Conservation (phyloP, 73 alveolate species). For the Tetrahymena malaccensis region DNA sequence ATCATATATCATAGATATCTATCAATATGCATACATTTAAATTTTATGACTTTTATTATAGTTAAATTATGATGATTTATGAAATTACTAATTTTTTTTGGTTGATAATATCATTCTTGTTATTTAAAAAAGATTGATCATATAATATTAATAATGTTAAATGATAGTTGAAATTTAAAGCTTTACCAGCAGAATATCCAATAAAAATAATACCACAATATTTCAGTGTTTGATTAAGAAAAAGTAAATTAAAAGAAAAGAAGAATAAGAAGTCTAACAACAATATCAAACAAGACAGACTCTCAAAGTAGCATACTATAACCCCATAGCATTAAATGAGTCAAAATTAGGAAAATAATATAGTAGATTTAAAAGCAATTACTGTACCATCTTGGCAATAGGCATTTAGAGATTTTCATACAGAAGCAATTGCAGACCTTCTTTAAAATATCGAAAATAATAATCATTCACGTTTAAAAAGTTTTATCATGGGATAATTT, state of each 20-base stretch:
- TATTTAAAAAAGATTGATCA: background rate
- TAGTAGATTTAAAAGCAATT: background rate
- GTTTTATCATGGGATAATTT: background rate
- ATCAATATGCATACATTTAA: too few species aligned
- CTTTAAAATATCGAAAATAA: background rate
- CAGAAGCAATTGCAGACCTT: background rate
- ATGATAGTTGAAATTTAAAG: background rate
- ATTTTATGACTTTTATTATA: background rate
- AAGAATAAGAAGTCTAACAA: background rate
- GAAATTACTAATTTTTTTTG: background rate
- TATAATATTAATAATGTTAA: background rate
- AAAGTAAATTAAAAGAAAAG: background rate
- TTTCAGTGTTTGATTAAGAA: background rate
- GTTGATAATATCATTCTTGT: background rate
- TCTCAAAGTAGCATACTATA: background rate
- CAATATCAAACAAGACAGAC: background rate
- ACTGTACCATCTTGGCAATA: background rate
- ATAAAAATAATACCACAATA: background rate
- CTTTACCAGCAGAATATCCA: background rate
- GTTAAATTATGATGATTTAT: background rate
- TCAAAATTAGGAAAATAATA: background rate
- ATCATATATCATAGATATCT: too few species aligned
- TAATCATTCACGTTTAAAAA: background rate
- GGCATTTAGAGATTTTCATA: background rate
- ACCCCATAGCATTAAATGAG: background rate